phyloP scores from a whole-genome alignment of 768 basidiomycete genomes.

The Pulveroboletus sp. region DNA sequence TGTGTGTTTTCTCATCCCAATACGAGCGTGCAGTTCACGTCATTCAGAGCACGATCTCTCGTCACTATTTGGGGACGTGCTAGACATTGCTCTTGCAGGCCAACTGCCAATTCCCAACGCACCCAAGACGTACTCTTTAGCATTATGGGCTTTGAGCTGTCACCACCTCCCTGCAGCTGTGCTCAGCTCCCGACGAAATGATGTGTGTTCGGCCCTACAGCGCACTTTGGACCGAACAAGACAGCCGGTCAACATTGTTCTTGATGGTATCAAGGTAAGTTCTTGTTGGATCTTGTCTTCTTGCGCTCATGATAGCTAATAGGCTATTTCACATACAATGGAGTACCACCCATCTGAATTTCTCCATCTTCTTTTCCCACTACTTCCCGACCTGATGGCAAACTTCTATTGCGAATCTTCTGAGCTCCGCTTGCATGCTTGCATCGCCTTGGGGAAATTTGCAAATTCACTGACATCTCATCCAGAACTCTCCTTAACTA shows the following conservation, averaged over 20 bases:
- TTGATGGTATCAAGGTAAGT: constrained; percentile 31
- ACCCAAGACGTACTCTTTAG: constrained; percentile 44
- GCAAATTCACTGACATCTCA: constrained; percentile 27
- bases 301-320: constrained; percentile 3
- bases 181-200: constrained; percentile 30
- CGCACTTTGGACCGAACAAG: constrained; percentile 33
- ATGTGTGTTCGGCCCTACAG: constrained; percentile 36
- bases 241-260: constrained; percentile 11
- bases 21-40: background rate
- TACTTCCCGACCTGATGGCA: constrained; percentile 22
- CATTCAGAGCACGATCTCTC: constrained; percentile 42
- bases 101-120: constrained; percentile 38
- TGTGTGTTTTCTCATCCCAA: constrained; percentile 30
- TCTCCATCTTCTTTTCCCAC: constrained; percentile 15
- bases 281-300: background rate
- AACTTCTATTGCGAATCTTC: constrained; percentile 12
- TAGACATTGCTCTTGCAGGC: constrained; percentile 39
- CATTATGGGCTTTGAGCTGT: constrained; percentile 48
- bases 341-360: constrained; percentile 14
- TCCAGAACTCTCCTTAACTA: constrained; percentile 30
- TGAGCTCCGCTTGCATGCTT: constrained; percentile 21
- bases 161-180: constrained; percentile 46
- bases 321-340: constrained; percentile 27
- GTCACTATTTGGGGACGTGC: constrained; percentile 42
- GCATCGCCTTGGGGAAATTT: constrained; percentile 22